Evolutionary conservation across 148 eudicot genomes (phyloP).

Genomic region (Nepenthes gracilis): DNA sequence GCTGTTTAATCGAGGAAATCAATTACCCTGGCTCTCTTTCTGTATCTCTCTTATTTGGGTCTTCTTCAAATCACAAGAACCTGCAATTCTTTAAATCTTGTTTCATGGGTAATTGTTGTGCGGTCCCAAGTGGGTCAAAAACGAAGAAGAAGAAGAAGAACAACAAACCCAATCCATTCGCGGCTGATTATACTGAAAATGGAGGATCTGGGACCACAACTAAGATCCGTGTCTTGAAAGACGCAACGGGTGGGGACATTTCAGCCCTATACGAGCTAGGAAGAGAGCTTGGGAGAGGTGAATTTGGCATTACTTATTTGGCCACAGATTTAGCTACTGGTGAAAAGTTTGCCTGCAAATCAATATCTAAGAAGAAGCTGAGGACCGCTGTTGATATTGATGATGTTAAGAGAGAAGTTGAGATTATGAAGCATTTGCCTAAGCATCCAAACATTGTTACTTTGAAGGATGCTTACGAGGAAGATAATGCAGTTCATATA

Average conservation of each 20-base stretch:
- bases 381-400: conserved; percentile 11
- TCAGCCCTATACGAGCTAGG: conserved; percentile 25
- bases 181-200: conserved; percentile 20
- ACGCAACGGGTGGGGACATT: conserved; percentile 40
- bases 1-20: too few relatives aligned
- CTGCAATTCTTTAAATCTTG: not conserved
- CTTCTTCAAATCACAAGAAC: too few relatives aligned
- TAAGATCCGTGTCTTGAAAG: conserved; percentile 25
- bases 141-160: conserved; percentile 11
- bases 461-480: conserved; percentile 14
- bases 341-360: too few relatives aligned
- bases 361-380: too few relatives aligned
- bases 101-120: conserved; percentile 14
- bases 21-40: too few relatives aligned
- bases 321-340: too few relatives aligned
- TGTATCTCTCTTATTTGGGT: too few relatives aligned
- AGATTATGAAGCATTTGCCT: conserved; percentile 16
- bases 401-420: conserved; percentile 52
- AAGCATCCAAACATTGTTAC: too few relatives aligned
- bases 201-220: conserved; percentile 13
- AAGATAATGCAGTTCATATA: conserved; percentile 39
- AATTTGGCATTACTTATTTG: too few relatives aligned
- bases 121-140: conserved; percentile 11
- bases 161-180: conserved; percentile 27
- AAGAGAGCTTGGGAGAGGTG: conserved; percentile 3